phyloP scores from a whole-genome alignment of 2,329 filamentous ascomycete species.

The Penicillium polonicum region DNA sequence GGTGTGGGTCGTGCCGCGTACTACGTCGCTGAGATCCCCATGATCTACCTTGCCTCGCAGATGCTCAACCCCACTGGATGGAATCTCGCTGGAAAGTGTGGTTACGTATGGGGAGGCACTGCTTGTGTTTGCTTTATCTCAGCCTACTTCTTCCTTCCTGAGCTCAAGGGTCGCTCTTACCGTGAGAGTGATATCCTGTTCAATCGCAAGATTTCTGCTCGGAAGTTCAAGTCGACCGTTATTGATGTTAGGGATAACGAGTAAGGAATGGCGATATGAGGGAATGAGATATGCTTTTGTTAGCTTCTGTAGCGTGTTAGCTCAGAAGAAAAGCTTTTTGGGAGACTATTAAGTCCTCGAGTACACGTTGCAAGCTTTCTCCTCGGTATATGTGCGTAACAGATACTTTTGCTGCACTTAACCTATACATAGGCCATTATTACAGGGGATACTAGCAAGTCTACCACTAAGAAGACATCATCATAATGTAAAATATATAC shows the following conservation, averaged over 20 bases:
- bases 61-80: constrained; percentile 44
- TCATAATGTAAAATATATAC: not conserved
- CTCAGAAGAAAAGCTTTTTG: not conserved
- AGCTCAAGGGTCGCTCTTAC: constrained; percentile 48
- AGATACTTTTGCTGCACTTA: not conserved
- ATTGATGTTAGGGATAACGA: constrained; percentile 47
- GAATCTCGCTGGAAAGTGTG: constrained; percentile 48
- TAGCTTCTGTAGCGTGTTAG: not conserved
- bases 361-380: not conserved
- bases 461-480: not conserved
- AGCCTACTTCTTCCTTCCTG: constrained; percentile 48
- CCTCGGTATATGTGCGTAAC: not conserved
- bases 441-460: not conserved
- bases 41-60: constrained; percentile 42
- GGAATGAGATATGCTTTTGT: not conserved
- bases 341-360: not conserved
- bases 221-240: constrained; percentile 47
- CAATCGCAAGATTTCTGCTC: constrained; percentile 42
- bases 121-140: constrained; percentile 42
- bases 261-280: constrained; percentile 20
- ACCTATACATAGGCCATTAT: not conserved
- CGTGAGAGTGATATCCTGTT: constrained; percentile 50
- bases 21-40: constrained; percentile 45
- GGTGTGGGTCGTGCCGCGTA: constrained; percentile 43
- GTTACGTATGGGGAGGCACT: constrained; percentile 50